phyloP scores from a whole-genome alignment of 2,329 filamentous ascomycete species.

The Sclerotinia glacialis region DNA sequence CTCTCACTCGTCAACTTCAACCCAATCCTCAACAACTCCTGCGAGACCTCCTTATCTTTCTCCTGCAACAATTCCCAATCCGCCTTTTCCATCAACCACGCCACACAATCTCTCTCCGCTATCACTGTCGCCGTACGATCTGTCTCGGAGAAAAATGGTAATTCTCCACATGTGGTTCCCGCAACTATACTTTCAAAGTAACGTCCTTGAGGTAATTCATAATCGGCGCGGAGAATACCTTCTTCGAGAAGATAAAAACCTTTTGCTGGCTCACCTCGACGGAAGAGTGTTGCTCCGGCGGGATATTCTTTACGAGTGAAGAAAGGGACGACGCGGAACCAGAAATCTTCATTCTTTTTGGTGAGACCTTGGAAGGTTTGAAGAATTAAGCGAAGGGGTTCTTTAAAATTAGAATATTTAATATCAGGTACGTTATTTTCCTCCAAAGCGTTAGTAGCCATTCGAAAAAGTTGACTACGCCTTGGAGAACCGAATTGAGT shows the following conservation, averaged over 20 bases:
- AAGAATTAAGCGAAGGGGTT: constrained; percentile 85
- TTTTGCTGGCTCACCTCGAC: constrained; percentile 69
- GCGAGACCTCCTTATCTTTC: constrained; percentile 72
- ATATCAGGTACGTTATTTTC: constrained; percentile 54
- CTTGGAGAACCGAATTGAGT: constrained; percentile 71
- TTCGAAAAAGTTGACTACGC: constrained; percentile 70
- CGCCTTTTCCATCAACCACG: constrained; percentile 74
- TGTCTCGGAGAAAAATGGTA: constrained; percentile 95
- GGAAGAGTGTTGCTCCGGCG: constrained; percentile 72
- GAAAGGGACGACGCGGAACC: constrained; percentile 76
- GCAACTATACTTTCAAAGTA: constrained; percentile 91
- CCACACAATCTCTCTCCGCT: constrained; percentile 76
- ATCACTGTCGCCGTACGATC: constrained; percentile 80
- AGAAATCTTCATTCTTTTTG: constrained; percentile 87
- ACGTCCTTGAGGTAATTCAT: constrained; percentile 82
- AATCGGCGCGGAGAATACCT: constrained; percentile 86
- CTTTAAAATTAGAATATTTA: constrained; percentile 82
- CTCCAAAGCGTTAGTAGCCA: constrained; percentile 71
- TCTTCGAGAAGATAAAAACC: constrained; percentile 90
- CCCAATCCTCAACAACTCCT: constrained; percentile 81
- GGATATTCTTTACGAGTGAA: constrained; percentile 68
- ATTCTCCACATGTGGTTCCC: constrained; percentile 90
- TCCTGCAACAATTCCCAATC: constrained; percentile 71
- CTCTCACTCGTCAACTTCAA: constrained; percentile 92
- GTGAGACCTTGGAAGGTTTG: constrained; percentile 93